Conservation (phyloP, 257 asterid species). For the Osmanthus fragrans region DNA sequence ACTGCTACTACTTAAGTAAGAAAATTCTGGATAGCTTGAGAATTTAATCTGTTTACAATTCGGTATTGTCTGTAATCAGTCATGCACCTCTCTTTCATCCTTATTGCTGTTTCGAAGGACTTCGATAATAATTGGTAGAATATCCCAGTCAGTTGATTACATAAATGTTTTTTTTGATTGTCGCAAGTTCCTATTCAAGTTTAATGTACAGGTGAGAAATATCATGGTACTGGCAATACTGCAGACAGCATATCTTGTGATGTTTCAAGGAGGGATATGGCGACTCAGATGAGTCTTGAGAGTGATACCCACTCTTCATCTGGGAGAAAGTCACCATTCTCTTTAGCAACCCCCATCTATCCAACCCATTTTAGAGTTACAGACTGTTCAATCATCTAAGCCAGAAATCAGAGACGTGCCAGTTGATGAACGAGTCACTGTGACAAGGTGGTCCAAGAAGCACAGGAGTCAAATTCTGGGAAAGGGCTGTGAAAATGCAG, state of each 20-base stretch:
- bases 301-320: constrained; percentile 66
- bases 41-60: neutral
- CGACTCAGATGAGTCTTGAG: constrained; percentile 95
- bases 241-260: constrained; percentile 48
- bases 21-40: no score
- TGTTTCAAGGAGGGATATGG: constrained; percentile 91
- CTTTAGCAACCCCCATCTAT: constrained; percentile 57
- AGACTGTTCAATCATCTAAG: constrained; percentile 41
- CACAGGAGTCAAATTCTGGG: constrained; percentile 39
- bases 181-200: constrained; percentile 5
- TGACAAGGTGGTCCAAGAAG: constrained; percentile 95
- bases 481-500: constrained; percentile 49
- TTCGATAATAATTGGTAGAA: neutral
- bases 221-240: constrained; percentile 36
- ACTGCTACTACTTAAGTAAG: no score
- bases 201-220: constrained; percentile 38
- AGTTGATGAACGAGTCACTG: constrained; percentile 75
- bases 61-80: neutral
- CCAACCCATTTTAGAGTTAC: constrained; percentile 58
- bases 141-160: no score
- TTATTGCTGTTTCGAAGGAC: neutral
- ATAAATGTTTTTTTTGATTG: constrained; percentile 1
- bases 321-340: constrained; percentile 45
- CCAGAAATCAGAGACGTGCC: constrained; percentile 71
- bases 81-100: neutral